Evolutionary conservation across 768 basidiomycete species (phyloP).

Genomic region (Lactifluus subvellereus): DNA sequence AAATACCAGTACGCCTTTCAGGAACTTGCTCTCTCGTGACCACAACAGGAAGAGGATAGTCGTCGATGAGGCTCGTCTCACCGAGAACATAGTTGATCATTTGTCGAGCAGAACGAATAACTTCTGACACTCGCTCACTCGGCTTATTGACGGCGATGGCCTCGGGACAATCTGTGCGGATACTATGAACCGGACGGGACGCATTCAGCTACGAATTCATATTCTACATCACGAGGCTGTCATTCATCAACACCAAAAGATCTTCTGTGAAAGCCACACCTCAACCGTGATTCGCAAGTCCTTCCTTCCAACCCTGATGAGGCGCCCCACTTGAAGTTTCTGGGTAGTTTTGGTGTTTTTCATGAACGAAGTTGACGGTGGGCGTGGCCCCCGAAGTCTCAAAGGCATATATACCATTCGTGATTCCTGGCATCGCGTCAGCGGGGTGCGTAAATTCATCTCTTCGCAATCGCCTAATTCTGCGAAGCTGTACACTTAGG

Average conservation of each 20-base stretch:
- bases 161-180: conserved; percentile 97
- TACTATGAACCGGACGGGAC: conserved; percentile 92
- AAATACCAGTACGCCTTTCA: conserved; percentile 90
- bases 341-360: conserved; percentile 93
- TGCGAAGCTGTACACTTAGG: conserved; percentile 87
- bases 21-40: conserved; percentile 93
- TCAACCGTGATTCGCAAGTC: conserved; percentile 88
- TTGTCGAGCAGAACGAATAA: conserved; percentile 95
- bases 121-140: conserved; percentile 97
- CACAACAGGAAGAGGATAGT: conserved; percentile 95
- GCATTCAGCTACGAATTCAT: conserved; percentile 88
- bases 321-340: conserved; percentile 70
- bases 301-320: conserved; percentile 86
- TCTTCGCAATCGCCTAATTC: background rate
- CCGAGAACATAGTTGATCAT: conserved; percentile 96
- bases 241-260: conserved; percentile 89
- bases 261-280: conserved; percentile 90
- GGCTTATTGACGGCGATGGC: conserved; percentile 95
- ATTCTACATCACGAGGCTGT: conserved; percentile 89
- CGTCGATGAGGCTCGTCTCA: conserved; percentile 95
- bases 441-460: conserved; percentile 55
- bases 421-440: conserved; percentile 95
- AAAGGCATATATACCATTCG: conserved; percentile 96
- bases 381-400: conserved; percentile 68
- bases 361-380: conserved; percentile 87